phyloP scores from a whole-genome alignment of 2,329 filamentous ascomycete genomes.

The Phaeosphaeria sp. region DNA sequence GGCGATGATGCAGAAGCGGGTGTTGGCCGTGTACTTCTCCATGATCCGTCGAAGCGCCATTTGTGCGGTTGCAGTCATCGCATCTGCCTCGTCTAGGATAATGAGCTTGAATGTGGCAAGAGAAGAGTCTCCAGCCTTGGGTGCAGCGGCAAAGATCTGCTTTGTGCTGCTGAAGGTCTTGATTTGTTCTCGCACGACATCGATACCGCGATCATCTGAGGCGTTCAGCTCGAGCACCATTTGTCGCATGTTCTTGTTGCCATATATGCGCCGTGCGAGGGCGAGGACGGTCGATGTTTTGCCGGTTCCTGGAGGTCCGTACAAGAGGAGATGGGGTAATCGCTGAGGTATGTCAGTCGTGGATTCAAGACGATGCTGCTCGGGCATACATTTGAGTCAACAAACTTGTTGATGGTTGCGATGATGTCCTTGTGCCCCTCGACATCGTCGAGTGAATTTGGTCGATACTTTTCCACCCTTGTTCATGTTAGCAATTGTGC shows the following conservation, averaged over 20 bases:
- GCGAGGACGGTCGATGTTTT: conserved; percentile 98
- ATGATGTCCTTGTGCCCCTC: conserved; percentile 97
- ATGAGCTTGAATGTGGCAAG: conserved; percentile 91
- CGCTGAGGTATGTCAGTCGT: conserved; percentile 55
- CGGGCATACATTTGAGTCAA: conserved; percentile 77
- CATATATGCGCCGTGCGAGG: conserved; percentile 91
- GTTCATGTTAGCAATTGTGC: conserved; percentile 3
- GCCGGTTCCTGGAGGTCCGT: conserved; percentile 93
- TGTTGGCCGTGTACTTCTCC: conserved; percentile 99
- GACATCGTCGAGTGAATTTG: conserved; percentile 86
- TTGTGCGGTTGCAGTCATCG: conserved; percentile 98
- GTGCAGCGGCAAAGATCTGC: conserved; percentile 84
- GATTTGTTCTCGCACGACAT: conserved; percentile 95
- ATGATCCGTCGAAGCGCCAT: conserved; percentile 97
- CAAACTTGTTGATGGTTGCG: conserved; percentile 95
- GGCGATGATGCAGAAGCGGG: conserved; percentile 96
- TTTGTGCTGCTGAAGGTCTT: conserved; percentile 99
- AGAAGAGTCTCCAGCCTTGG: conserved; percentile 55
- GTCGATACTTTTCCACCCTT: conserved; percentile 97
- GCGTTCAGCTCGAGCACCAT: conserved; percentile 99
- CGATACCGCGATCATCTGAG: conserved; percentile 95
- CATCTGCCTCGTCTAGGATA: conserved; percentile 97
- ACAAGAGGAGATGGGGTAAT: conserved; percentile 92
- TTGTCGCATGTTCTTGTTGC: conserved; percentile 88
- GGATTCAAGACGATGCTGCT: no score